Conservation (phyloP, 208 protist genomes). For the Spongospora subterranea region DNA sequence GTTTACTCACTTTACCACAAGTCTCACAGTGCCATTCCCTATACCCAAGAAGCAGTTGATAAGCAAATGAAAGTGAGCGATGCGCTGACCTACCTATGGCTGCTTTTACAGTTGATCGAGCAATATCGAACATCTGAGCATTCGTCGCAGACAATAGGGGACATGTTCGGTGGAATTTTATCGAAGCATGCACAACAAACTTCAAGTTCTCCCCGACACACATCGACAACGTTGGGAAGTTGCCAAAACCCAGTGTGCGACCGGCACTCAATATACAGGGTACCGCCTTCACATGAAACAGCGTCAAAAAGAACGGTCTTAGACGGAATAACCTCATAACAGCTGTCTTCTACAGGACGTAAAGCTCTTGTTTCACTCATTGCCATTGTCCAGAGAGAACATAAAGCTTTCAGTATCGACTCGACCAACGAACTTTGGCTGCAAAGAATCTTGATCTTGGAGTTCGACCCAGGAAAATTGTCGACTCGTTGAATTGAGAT, state of each 20-base stretch:
- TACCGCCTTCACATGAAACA: background rate
- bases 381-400: background rate
- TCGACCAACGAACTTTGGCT: background rate
- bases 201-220: background rate
- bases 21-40: too few species aligned
- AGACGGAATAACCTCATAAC: background rate
- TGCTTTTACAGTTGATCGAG: background rate
- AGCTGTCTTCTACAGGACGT: background rate
- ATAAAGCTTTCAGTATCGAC: background rate
- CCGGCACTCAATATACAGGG: constrained; percentile 21
- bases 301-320: background rate
- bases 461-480: background rate
- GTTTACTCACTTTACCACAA: too few species aligned
- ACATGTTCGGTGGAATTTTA: background rate
- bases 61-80: background rate
- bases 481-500: background rate
- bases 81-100: background rate
- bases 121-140: background rate
- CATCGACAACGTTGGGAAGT: background rate
- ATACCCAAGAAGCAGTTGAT: too few species aligned
- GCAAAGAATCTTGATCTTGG: background rate
- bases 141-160: background rate
- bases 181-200: background rate
- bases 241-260: background rate
- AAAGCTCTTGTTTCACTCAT: background rate